phyloP scores from a whole-genome alignment of 805 yeast genomes.

The Maudiozyma bulderi region DNA sequence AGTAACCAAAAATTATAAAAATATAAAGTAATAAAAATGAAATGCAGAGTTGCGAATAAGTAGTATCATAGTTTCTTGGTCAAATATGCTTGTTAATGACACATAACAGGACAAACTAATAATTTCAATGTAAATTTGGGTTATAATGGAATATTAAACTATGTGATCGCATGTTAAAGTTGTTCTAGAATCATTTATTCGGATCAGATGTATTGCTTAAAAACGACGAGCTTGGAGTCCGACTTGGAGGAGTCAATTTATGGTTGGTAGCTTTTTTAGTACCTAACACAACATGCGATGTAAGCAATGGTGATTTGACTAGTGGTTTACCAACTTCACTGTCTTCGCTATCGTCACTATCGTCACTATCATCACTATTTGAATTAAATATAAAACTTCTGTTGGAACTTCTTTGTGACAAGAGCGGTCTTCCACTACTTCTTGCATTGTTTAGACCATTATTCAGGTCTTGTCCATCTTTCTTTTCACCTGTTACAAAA shows the following conservation, averaged over 20 bases:
- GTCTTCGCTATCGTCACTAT: constrained; percentile 5
- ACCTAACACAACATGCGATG: not conserved
- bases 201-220: not conserved
- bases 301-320: not conserved
- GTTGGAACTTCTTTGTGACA: constrained; percentile 12
- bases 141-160: not conserved
- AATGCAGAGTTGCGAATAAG: no score
- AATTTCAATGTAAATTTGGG: not conserved
- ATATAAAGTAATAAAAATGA: no score
- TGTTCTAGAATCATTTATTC: not conserved
- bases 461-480: constrained; percentile 7
- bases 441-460: constrained; percentile 1
- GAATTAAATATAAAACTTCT: constrained; percentile 25
- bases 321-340: not conserved
- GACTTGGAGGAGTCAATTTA: constrained; percentile 3
- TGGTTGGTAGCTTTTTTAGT: not conserved
- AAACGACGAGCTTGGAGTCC: constrained; percentile 4
- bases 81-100: no score
- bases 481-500: constrained; percentile 25
- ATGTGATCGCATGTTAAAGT: not conserved
- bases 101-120: no score
- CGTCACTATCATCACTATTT: constrained; percentile 23
- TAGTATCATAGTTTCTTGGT: no score
- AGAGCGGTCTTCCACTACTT: constrained; percentile 5
- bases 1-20: no score